Base-by-base conservation (phyloP, 352 stramenopile species). In the Globisporangium nodosum region DNA sequence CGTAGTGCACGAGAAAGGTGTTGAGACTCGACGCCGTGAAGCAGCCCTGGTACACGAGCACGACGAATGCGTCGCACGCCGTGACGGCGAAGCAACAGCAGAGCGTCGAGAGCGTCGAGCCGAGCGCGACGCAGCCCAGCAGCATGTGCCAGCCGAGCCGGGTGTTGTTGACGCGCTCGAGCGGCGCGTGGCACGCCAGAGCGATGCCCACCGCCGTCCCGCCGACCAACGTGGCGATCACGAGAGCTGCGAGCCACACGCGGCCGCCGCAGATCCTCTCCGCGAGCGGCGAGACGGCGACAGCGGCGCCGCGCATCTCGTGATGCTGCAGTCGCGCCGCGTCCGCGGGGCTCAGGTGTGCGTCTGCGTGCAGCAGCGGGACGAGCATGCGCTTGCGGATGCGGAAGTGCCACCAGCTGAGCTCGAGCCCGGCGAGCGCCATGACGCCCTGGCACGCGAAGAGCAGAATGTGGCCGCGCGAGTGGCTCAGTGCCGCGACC, bases 381-480 rank as follows among this genome's bases (percentile, higher is more conserved):
- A 62, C 48, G 20, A 66, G 47, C 20, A 88, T 69, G 20, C 78
- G 73, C 42, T 78, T 68, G n/a, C 78, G 73, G 52, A 87, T 79
- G 45, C 78, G 76, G 49, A 81, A 85, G 49, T 76, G 68, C 76
- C 77, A 86, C 74, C 76, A 87, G 58, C 67, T 79, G 47, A 79
- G 70, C 64, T 89, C 62, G 40, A 81, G 68, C 18, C 64, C 62
- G 1, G 54, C 74, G 13, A 87, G 52, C 24, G 68, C 70, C 18
- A 84, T 49, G 4, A 61, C 53, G 5, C 66, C 39, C 43, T 75
- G 66, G 47, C 74, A 78, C 9, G 69, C 54, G 12, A 69, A 68
- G 6, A 88, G 54, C n/a, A 87, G 56, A 33, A 62, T 46, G 46
- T 71, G 73, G 2, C 66, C 59, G 31, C 71, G 63, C 15, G 63